Percentiles rank a stretch among this genome's conserved stretches.
These are phyloP conservation scores for Nitzschia putrida DNA, from an alignment of 108 stramenopile genomes.

Conservation along the genomic window DNA sequence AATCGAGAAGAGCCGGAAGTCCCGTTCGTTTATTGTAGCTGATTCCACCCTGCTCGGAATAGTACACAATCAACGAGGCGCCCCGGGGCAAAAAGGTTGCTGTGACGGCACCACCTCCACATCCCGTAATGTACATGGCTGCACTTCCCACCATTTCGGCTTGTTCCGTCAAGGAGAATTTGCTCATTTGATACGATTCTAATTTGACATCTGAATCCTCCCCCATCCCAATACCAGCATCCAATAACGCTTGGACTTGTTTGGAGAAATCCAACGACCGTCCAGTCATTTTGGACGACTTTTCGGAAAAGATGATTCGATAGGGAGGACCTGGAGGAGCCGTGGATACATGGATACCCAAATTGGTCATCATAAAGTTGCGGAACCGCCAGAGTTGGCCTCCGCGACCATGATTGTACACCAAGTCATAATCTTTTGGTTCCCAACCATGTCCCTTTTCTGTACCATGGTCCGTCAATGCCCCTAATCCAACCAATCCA, in stretches of 20 bases:
- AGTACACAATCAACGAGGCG: conserved; percentile 42
- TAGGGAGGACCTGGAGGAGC: conserved; percentile 1
- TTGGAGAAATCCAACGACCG: conserved; percentile 37
- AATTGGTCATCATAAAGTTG: conserved; percentile 41
- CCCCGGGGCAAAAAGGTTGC: conserved; percentile 59
- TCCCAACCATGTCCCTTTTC: conserved; percentile 63
- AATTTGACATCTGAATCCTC: not conserved
- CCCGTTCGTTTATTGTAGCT: conserved; percentile 9
- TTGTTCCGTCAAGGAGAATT: conserved; percentile 25
- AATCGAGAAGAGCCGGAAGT: conserved; percentile 56
- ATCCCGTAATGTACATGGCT: conserved; percentile 49
- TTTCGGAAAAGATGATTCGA: conserved; percentile 46
- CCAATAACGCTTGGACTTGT: conserved; percentile 30
- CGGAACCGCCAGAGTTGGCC: conserved; percentile 41
- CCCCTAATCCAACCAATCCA: conserved; percentile 56
- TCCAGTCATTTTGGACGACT: conserved; percentile 29
- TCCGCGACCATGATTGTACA: conserved; percentile 45
- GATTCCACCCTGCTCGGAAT: conserved; percentile 36
- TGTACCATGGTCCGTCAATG: conserved; percentile 57
- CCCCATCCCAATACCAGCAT: not conserved
- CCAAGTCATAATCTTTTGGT: conserved; percentile 16
- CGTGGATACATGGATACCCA: conserved; percentile 24
- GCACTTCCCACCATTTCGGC: conserved; percentile 12
- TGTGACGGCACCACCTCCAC: conserved; percentile 58
- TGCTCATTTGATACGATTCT: conserved; percentile 6